Conservation (phyloP, 2,329 filamentous ascomycete species). For the Alternaria arbusti region DNA sequence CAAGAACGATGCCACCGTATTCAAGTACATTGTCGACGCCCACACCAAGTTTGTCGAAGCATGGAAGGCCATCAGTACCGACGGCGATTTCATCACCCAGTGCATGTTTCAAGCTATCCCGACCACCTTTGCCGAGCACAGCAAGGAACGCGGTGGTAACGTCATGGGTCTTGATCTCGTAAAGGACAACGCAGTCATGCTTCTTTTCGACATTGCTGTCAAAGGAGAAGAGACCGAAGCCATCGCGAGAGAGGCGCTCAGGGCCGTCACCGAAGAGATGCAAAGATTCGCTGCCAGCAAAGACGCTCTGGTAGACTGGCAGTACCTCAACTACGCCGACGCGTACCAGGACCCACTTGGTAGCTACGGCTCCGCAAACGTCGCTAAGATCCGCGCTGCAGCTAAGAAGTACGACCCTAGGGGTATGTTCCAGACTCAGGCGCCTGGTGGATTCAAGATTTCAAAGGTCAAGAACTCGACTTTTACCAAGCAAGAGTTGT, state of each 20-base stretch:
- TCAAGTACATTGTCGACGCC: slow-evolving; percentile 25
- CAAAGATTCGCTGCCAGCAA: slow-evolving; percentile 15
- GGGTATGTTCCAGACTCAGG: slow-evolving; percentile 48
- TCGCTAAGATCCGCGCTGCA: slow-evolving; percentile 41
- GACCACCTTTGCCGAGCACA: slow-evolving; percentile 23
- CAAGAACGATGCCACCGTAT: slow-evolving; percentile 25
- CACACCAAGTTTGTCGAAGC: slow-evolving; percentile 28
- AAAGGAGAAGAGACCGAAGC: slow-evolving; percentile 20
- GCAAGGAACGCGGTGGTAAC: slow-evolving; percentile 31
- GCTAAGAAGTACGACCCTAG: slow-evolving; percentile 49
- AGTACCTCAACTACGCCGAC: slow-evolving; percentile 48
- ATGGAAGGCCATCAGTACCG: slow-evolving; percentile 14
- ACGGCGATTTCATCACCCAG: slow-evolving; percentile 30
- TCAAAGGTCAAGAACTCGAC: slow-evolving; percentile 14
- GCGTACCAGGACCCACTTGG: slow-evolving; percentile 45
- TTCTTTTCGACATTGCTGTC: slow-evolving; percentile 25
- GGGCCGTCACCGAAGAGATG: slow-evolving; percentile 17
- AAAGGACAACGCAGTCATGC: slow-evolving; percentile 27
- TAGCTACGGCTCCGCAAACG: slow-evolving; percentile 50
- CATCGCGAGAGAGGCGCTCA: slow-evolving; percentile 14
- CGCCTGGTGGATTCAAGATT: slow-evolving; percentile 54
- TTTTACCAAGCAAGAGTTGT: neutral
- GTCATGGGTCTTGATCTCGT: slow-evolving; percentile 31
- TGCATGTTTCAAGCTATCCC: slow-evolving; percentile 34
- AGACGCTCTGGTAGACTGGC: slow-evolving; percentile 20